A percentile compares a stretch with the other conserved stretches of the same genome.
Conservation (phyloP, 306 rosid genomes). For the Luffa acutangula region DNA sequence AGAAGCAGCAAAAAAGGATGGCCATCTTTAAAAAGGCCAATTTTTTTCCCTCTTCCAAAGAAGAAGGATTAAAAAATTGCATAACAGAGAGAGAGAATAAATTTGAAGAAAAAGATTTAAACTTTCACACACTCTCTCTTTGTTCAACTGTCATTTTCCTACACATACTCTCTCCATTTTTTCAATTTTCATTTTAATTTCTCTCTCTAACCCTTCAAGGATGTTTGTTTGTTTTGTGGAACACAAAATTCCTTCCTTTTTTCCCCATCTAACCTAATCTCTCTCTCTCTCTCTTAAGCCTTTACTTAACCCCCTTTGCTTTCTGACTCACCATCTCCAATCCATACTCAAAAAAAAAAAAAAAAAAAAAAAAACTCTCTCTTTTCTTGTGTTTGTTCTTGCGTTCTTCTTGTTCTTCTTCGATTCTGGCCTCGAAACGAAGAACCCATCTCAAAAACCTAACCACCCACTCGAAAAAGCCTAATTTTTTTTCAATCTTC, state of each 20-base stretch:
- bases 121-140: neutral
- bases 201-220: neutral
- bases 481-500: neutral
- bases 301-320: neutral
- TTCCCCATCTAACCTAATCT: neutral
- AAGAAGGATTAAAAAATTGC: neutral
- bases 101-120: neutral
- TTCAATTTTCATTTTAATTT: neutral
- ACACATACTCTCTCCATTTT: slow-evolving; percentile 4
- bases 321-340: neutral
- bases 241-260: slow-evolving; percentile 4
- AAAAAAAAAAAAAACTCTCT: neutral
- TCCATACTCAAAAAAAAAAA: neutral
- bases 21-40: neutral
- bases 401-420: neutral
- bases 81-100: neutral
- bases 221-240: slow-evolving; percentile 1
- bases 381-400: neutral
- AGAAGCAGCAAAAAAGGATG: neutral
- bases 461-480: neutral
- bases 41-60: neutral
- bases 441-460: neutral
- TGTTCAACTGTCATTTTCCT: slow-evolving; percentile 7
- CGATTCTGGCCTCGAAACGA: neutral
- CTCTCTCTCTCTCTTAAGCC: neutral